Conservation (phyloP, 192 early-diverging fungal species). For the Haplosporangium gracile region DNA sequence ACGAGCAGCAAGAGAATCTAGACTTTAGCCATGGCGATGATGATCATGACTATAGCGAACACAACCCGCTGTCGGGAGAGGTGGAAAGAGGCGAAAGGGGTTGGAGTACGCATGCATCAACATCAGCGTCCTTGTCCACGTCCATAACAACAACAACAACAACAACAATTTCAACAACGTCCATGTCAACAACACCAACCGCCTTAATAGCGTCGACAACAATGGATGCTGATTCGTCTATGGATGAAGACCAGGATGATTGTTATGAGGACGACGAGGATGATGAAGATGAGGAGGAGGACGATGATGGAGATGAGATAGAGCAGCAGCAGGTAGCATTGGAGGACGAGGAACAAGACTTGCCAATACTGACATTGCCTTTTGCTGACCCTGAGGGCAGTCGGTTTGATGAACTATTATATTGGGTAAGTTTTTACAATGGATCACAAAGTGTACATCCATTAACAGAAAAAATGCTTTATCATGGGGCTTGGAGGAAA, state of each 20-base stretch:
- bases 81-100: neutral
- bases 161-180: neutral
- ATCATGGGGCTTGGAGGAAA: too few species aligned
- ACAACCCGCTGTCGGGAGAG: neutral
- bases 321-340: too few species aligned
- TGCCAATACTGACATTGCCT: neutral
- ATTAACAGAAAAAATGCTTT: too few species aligned
- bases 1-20: neutral
- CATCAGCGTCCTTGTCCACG: too few species aligned
- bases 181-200: neutral
- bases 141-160: too few species aligned
- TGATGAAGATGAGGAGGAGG: neutral
- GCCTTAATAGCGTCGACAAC: neutral
- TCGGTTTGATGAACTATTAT: constrained; percentile 19
- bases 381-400: constrained; percentile 8
- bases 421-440: constrained; percentile 24
- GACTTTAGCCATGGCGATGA: neutral
- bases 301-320: neutral
- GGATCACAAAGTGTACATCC: too few species aligned
- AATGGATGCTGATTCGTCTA: neutral
- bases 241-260: neutral
- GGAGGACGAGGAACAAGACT: neutral
- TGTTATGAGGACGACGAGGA: neutral
- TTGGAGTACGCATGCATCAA: neutral
- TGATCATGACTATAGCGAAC: neutral